A percentile compares a stretch with the other conserved stretches of the same genome.
Conservation (phyloP, 805 yeast genomes). For the Zygotorulaspora florentina region DNA sequence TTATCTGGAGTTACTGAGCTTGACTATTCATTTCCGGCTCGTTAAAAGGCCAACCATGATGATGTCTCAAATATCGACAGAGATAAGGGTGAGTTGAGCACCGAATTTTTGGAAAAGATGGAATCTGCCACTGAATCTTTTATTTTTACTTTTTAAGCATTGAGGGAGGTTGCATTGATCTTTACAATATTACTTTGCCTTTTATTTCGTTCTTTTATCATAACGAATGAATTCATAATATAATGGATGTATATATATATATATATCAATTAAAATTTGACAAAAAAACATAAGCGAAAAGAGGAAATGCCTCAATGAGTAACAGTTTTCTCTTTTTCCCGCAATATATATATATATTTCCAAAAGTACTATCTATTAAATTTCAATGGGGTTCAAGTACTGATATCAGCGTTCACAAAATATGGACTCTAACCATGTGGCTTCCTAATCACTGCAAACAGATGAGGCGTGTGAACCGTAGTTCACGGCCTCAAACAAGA, state of each 20-base stretch:
- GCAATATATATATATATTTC: not conserved
- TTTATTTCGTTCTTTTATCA: conserved; percentile 3
- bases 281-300: not conserved
- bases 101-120: conserved; percentile 81
- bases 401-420: no score
- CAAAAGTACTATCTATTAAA: not conserved
- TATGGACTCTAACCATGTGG: no score
- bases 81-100: conserved; percentile 84
- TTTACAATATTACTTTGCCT: conserved; percentile 5
- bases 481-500: no score
- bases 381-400: no score
- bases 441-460: no score
- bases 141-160: conserved; percentile 73
- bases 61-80: conserved; percentile 80
- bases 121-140: conserved; percentile 90
- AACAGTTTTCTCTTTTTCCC: not conserved
- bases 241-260: not conserved
- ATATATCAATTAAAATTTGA: conserved; percentile 1
- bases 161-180: conserved; percentile 4
- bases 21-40: conserved; percentile 87
- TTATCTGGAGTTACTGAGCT: conserved; percentile 83
- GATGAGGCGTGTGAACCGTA: no score
- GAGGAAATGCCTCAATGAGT: not conserved
- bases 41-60: conserved; percentile 86
- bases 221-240: conserved; percentile 9